Evolutionary conservation across 73 alveolate species (phyloP).

Genomic region (Paramecium biaurelia): DNA sequence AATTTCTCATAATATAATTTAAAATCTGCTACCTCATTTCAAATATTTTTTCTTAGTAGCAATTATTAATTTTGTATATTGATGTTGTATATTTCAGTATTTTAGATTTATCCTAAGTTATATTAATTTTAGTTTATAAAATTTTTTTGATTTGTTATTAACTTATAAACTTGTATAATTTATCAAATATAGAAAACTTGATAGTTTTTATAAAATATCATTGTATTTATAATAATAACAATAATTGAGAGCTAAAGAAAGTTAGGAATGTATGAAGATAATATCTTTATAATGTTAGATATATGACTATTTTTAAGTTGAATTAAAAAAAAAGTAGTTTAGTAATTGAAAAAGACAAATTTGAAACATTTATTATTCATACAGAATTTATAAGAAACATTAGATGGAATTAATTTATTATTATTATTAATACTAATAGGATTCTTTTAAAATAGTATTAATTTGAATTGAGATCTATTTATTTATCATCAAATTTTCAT

Average conservation of each 20-base stretch:
- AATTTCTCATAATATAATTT: too few relatives aligned
- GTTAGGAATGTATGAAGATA: background rate
- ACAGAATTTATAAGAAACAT: background rate
- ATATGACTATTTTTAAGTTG: background rate
- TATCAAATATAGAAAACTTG: background rate
- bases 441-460: too few relatives aligned
- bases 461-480: background rate
- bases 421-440: background rate
- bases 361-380: background rate
- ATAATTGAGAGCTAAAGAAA: background rate
- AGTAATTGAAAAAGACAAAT: background rate
- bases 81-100: too few relatives aligned
- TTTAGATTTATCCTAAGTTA: too few relatives aligned
- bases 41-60: too few relatives aligned
- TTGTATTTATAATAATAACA: background rate
- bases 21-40: too few relatives aligned
- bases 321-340: background rate
- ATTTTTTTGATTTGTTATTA: too few relatives aligned
- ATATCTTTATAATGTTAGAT: background rate
- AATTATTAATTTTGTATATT: too few relatives aligned
- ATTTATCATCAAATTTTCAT: background rate
- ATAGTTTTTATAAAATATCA: background rate
- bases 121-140: too few relatives aligned
- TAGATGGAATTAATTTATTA: background rate
- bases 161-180: too few relatives aligned